Evolutionary conservation across 2,329 filamentous ascomycete species (phyloP).

Genomic region (Fusarium xylarioides): DNA sequence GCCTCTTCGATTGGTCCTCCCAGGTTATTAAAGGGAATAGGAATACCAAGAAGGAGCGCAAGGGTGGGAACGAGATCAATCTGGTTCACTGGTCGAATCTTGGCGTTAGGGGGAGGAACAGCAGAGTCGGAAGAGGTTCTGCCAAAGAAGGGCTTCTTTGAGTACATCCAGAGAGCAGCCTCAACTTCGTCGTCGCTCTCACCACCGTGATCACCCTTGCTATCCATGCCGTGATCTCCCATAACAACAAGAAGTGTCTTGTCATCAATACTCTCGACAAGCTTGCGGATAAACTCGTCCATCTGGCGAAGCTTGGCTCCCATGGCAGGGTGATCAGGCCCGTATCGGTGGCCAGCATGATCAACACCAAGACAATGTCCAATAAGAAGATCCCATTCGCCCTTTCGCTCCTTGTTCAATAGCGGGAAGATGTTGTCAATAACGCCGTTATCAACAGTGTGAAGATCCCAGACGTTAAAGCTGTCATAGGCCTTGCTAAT

Average conservation of each 20-base stretch:
- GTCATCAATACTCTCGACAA: slow-evolving; percentile 80
- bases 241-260: slow-evolving; percentile 91
- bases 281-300: slow-evolving; percentile 78
- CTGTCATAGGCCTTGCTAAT: slow-evolving; percentile 92
- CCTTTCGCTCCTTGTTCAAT: slow-evolving; percentile 69
- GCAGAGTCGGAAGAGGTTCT: slow-evolving; percentile 69
- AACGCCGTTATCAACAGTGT: slow-evolving; percentile 96
- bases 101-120: slow-evolving; percentile 74
- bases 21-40: slow-evolving; percentile 95
- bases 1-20: slow-evolving; percentile 94
- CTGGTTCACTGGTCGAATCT: slow-evolving; percentile 79
- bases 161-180: slow-evolving; percentile 98
- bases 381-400: slow-evolving; percentile 92
- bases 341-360: slow-evolving; percentile 95
- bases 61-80: slow-evolving; percentile 96
- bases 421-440: slow-evolving; percentile 90
- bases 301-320: slow-evolving; percentile 89
- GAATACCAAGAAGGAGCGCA: slow-evolving; percentile 85
- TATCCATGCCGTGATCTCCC: slow-evolving; percentile 99
- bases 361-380: slow-evolving; percentile 96
- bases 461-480: slow-evolving; percentile 97
- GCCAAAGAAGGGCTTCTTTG: slow-evolving; percentile 85
- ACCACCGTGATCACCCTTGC: slow-evolving; percentile 96
- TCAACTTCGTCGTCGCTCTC: slow-evolving; percentile 97
- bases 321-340: slow-evolving; percentile 93